phyloP scores from a whole-genome alignment of 129 eudicot genomes.

The Oenanthe sinensis region DNA sequence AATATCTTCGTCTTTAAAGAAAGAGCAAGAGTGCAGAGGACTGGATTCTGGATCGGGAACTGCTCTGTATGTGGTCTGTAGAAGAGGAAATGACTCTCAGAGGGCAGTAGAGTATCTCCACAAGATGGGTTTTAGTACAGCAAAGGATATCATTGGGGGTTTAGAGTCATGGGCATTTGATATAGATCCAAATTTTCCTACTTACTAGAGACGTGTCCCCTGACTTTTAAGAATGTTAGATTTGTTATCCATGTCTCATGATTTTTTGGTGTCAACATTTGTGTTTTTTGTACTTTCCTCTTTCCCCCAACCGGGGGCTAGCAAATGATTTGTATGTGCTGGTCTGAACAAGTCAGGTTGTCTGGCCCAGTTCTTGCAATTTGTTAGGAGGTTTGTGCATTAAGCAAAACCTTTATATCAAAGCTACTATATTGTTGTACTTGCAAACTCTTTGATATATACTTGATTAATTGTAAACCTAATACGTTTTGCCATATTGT shows the following conservation, averaged over 20 bases:
- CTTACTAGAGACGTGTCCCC: slow-evolving; percentile 33
- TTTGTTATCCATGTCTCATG: background rate
- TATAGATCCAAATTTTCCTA: slow-evolving; percentile 77
- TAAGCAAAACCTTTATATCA: background rate
- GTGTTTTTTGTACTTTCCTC: background rate
- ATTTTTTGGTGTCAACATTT: background rate
- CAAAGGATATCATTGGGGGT: slow-evolving; percentile 93
- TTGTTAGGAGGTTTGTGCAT: background rate
- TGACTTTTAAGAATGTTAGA: background rate
- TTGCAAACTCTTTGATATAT: background rate
- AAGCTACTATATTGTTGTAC: background rate
- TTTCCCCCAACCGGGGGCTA: no score
- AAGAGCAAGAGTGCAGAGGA: slow-evolving; percentile 24
- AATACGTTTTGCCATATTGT: background rate
- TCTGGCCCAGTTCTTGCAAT: background rate
- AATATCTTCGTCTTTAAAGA: slow-evolving; percentile 39
- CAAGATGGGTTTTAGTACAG: slow-evolving; percentile 58
- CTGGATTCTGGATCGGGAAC: slow-evolving; percentile 20
- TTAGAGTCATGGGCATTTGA: slow-evolving; percentile 80
- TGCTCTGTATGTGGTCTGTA: slow-evolving; percentile 64
- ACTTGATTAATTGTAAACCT: background rate
- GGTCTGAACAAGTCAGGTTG: background rate
- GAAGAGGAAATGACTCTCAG: slow-evolving; percentile 98
- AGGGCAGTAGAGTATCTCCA: slow-evolving; percentile 74
- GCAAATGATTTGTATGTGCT: slow-evolving; percentile 19